A percentile compares a stretch with the other conserved stretches of the same genome.
These are phyloP conservation scores for Macrocybe gigantea DNA, from an alignment of 768 basidiomycete genomes.

Conservation along the genomic window DNA sequence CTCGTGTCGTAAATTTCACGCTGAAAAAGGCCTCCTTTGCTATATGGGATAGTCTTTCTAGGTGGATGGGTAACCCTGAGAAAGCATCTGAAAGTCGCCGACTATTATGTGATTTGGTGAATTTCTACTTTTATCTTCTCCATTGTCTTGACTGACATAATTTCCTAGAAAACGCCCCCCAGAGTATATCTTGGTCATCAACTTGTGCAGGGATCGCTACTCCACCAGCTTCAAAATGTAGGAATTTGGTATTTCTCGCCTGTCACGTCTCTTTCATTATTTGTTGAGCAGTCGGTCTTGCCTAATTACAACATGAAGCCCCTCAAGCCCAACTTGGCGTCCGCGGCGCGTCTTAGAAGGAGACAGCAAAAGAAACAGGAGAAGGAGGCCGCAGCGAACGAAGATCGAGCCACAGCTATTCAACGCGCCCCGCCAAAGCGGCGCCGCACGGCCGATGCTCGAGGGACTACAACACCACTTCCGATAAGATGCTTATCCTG, in stretches of 20 bases:
- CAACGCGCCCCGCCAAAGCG: conserved; percentile 30
- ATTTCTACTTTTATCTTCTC: conserved; percentile 5
- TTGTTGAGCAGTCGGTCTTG: conserved; percentile 30
- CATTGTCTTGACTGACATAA: not conserved
- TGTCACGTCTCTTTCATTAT: not conserved
- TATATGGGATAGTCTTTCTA: conserved; percentile 52
- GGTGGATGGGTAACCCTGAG: conserved; percentile 57
- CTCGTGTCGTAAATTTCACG: conserved; percentile 38
- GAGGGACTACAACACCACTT: conserved; percentile 13
- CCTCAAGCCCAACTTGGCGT: conserved; percentile 43
- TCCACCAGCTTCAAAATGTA: conserved; percentile 58
- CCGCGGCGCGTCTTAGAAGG: conserved; percentile 22
- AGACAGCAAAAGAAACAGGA: conserved; percentile 21
- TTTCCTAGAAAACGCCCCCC: conserved; percentile 31
- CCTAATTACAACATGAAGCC: conserved; percentile 49
- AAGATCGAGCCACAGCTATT: conserved; percentile 1
- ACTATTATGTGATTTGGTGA: conserved; percentile 42
- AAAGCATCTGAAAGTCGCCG: conserved; percentile 44
- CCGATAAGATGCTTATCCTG: conserved; percentile 53
- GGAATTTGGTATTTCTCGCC: conserved; percentile 9
- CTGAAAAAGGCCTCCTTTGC: conserved; percentile 41
- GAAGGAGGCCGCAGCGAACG: conserved; percentile 9
- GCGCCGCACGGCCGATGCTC: conserved; percentile 29
- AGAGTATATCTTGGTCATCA: conserved; percentile 52
- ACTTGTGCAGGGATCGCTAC: conserved; percentile 47